Conservation (phyloP, 2,329 filamentous ascomycete genomes). For the Aspergillus felis region DNA sequence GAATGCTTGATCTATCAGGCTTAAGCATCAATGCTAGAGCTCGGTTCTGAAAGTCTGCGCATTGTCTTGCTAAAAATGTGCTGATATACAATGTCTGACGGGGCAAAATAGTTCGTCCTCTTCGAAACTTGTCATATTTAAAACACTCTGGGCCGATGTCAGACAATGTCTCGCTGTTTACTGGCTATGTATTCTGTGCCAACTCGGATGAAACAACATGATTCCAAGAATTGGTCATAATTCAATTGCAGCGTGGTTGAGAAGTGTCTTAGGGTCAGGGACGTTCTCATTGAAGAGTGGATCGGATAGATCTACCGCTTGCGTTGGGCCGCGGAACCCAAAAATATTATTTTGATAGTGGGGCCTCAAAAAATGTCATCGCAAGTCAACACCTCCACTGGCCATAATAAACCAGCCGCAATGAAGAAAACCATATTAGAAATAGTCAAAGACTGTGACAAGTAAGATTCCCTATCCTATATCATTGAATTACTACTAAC, state of each 20-base stretch:
- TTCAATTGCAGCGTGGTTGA: neutral
- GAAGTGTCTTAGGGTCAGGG: neutral
- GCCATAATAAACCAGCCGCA: neutral
- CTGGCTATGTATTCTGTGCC: too few species aligned
- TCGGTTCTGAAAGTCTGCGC: too few species aligned
- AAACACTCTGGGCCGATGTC: neutral
- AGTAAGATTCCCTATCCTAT: neutral
- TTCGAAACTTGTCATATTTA: neutral
- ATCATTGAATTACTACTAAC: neutral
- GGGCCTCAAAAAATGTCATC: neutral
- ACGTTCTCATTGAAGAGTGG: neutral
- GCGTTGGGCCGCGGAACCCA: neutral
- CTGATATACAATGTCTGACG: neutral
- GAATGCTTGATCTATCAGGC: neutral
- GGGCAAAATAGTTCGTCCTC: neutral
- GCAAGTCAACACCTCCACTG: neutral
- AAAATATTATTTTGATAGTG: neutral
- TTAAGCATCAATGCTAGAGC: neutral
- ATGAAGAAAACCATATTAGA: neutral
- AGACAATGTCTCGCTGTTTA: neutral
- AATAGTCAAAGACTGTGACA: conserved; percentile 5
- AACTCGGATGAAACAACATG: neutral
- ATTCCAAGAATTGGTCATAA: neutral
- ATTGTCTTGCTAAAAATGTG: too few species aligned
- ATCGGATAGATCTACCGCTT: neutral